phyloP scores from a whole-genome alignment of 2,329 filamentous ascomycete genomes.

The Rhytidhysteron rufulum region DNA sequence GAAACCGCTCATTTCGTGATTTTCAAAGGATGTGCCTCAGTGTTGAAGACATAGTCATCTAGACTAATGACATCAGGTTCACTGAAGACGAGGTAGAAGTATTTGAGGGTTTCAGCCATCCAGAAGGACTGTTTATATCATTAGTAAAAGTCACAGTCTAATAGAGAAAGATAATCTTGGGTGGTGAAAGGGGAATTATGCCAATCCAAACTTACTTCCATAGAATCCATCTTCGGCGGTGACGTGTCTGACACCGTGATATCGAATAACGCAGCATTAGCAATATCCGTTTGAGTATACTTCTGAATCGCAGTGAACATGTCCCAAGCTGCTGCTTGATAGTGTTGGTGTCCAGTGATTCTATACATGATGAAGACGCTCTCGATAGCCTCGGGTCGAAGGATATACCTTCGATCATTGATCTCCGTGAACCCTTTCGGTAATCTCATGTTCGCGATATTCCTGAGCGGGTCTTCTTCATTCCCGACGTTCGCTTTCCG shows the following conservation, averaged over 20 bases:
- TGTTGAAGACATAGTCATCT: constrained; percentile 47
- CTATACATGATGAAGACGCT: constrained; percentile 60
- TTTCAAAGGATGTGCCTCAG: constrained; percentile 46
- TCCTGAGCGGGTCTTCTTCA: constrained; percentile 28
- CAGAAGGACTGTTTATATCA: constrained; percentile 40
- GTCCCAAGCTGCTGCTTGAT: constrained; percentile 46
- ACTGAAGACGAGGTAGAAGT: constrained; percentile 47
- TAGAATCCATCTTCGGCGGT: constrained; percentile 39
- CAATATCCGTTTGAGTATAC: constrained; percentile 41
- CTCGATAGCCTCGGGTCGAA: constrained; percentile 57
- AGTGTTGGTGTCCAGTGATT: constrained; percentile 51
- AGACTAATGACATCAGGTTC: constrained; percentile 40
- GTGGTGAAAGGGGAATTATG: too few relatives aligned
- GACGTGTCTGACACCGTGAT: constrained; percentile 32
- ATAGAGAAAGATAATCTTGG: not conserved
- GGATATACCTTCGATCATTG: constrained; percentile 43
- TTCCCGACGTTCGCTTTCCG: constrained; percentile 17
- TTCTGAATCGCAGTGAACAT: constrained; percentile 47
- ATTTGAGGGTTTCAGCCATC: constrained; percentile 49
- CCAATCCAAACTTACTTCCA: constrained; percentile 39
- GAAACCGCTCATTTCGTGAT: constrained; percentile 22
- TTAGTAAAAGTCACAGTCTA: not conserved
- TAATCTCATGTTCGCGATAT: constrained; percentile 38
- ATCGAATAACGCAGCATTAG: constrained; percentile 44
- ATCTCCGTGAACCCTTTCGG: constrained; percentile 43